Evolutionary conservation across 1,139 yeast genomes (phyloP), one percentile per base, ranked within the genome.

Genomic region (Scheffersomyces stambukii): DNA sequence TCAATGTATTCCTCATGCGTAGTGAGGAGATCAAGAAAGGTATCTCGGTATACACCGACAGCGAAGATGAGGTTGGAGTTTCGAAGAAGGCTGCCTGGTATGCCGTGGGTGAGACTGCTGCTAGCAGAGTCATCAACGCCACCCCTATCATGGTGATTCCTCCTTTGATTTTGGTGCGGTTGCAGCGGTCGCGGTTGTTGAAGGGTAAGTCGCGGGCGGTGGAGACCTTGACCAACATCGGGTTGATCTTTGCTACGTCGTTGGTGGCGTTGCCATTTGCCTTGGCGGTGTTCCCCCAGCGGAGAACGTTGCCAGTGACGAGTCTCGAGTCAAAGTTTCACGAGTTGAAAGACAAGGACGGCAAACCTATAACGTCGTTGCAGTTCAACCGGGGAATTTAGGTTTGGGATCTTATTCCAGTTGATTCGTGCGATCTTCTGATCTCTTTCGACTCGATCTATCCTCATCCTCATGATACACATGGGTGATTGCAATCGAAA

Each of bases 71-170:
- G 24, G 71, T 88, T 13, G 98, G 97, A 4, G 66, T 66, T 19
- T 88, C 96, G 6, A 80, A 82, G 53, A 74, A 67, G 21, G 98
- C 98, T 7, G 98, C 98, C 1, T 54, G 75, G 32, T 71, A 81
- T 40, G 98, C 98, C 0, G 98, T 91, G 25, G 96, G 95, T 12
- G 97, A 91, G 59, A 91, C 98, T 10, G 97, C 97, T 3, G 78
- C 91, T 23, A 83, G 95, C 29, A 72, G 98, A 51, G 95, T 91
- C 29, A 83, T 91, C 45, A 91, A 88, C 51, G 96, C 97, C 13
- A 85, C 98, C 0, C 98, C 98, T 13, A 74, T 91, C 45, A 91
- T 91, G 98, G 98, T 84, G 13, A 58, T 91, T 14, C 98, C 98
- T 1, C 96, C 98, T 2, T 68, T 91, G 45, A 53, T 85, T 16